These are phyloP conservation scores for Psilocybe azurescens DNA, from an alignment of 768 basidiomycete genomes.

Conservation along the genomic window DNA sequence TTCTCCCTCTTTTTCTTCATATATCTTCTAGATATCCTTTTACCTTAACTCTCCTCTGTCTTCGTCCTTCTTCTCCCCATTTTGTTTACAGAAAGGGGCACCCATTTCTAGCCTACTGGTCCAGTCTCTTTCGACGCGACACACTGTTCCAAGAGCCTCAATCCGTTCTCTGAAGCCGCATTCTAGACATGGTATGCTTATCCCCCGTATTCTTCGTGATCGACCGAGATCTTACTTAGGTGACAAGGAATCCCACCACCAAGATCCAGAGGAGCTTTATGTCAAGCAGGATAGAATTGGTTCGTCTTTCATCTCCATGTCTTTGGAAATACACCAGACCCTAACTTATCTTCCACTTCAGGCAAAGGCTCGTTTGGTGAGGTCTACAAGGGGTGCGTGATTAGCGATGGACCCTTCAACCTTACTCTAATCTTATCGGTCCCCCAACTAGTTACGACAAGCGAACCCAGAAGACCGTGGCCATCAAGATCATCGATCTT, in stretches of 20 bases:
- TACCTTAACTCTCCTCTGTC: background rate
- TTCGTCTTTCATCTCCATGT: conserved; percentile 34
- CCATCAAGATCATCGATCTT: conserved; percentile 99
- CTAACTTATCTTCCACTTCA: conserved; percentile 34
- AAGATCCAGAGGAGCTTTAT: conserved; percentile 97
- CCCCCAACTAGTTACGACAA: conserved; percentile 79
- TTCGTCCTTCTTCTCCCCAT: conserved; percentile 5
- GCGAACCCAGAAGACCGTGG: conserved; percentile 94
- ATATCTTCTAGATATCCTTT: conserved; percentile 5
- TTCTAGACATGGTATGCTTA: conserved; percentile 31
- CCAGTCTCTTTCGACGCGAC: conserved; percentile 29
- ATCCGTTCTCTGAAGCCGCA: conserved; percentile 14
- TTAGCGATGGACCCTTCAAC: conserved; percentile 8
- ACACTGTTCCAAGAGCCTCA: conserved; percentile 13
- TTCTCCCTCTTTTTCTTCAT: conserved; percentile 6
- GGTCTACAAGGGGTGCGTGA: conserved; percentile 92
- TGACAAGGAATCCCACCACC: conserved; percentile 64
- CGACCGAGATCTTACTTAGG: conserved; percentile 29
- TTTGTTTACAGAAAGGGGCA: conserved; percentile 16
- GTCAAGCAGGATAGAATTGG: conserved; percentile 98
- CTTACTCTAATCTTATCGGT: conserved; percentile 23
- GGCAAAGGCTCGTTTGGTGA: conserved; percentile 99
- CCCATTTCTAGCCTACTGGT: conserved; percentile 4
- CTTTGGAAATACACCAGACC: conserved; percentile 1
- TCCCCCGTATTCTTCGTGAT: conserved; percentile 13